Percentiles rank a stretch among this genome's conserved stretches.
Conservation (phyloP, 2,329 filamentous ascomycete species). For the Paracorniculantispora psalliotae region DNA sequence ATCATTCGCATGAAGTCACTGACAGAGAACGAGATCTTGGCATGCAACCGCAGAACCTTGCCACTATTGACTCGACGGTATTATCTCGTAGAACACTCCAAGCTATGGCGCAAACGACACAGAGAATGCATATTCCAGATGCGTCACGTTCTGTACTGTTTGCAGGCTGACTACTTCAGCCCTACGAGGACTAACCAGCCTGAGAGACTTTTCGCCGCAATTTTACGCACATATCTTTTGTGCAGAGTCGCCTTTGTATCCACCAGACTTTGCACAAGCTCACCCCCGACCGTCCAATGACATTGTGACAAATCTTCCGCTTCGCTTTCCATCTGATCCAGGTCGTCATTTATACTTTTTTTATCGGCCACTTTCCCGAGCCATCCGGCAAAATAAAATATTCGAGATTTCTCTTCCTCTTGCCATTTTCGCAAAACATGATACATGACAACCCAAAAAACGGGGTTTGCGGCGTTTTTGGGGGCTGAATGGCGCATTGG, state of each 20-base stretch:
- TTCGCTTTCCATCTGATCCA: background rate
- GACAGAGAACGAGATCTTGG: background rate
- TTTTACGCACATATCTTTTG: background rate
- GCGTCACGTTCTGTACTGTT: no score
- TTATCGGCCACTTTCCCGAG: background rate
- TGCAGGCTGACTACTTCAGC: background rate
- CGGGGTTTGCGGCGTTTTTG: background rate
- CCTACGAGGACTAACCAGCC: background rate
- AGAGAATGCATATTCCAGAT: no score
- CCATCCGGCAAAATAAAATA: background rate
- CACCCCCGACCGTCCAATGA: background rate
- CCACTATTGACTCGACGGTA: no score
- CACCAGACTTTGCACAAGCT: background rate
- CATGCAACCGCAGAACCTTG: no score
- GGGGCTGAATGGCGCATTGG: conserved; percentile 10
- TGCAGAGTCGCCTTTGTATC: background rate
- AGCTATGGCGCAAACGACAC: no score
- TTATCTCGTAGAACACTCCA: no score
- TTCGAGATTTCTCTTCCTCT: background rate
- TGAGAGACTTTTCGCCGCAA: background rate
- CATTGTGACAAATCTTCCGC: background rate
- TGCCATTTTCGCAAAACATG: background rate
- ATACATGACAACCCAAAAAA: background rate
- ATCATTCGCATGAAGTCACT: no score
- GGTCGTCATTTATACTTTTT: background rate